Conservation (phyloP, 2,329 filamentous ascomycete genomes). For the Xylaria sp. region DNA sequence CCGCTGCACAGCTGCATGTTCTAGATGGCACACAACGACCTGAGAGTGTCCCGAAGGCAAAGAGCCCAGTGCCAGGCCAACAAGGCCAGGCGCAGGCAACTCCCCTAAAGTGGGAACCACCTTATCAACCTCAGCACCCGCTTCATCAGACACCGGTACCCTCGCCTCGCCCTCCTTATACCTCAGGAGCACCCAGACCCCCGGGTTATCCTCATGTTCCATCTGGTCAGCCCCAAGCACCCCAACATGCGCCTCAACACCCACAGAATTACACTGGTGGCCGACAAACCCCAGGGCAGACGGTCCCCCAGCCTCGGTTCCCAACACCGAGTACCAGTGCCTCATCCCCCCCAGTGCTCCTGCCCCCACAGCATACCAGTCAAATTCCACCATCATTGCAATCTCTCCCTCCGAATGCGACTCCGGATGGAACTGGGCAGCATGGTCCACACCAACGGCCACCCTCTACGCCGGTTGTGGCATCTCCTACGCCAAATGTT, state of each 20-base stretch:
- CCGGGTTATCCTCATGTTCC: constrained; percentile 45
- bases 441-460: constrained; percentile 50
- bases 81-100: constrained; percentile 47
- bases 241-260: constrained; percentile 40
- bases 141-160: constrained; percentile 50
- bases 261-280: constrained; percentile 42
- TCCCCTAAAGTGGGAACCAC: constrained; percentile 56
- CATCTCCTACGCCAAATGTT: constrained; percentile 46
- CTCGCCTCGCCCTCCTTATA: constrained; percentile 48
- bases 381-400: constrained; percentile 49
- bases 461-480: constrained; percentile 42
- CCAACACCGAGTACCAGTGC: constrained; percentile 49
- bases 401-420: constrained; percentile 47
- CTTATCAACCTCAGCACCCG: constrained; percentile 49
- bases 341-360: constrained; percentile 46
- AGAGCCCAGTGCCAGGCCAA: constrained; percentile 48
- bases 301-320: constrained; percentile 50
- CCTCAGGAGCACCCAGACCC: constrained; percentile 44
- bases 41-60: constrained; percentile 49
- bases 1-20: constrained; percentile 44
- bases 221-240: constrained; percentile 40
- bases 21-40: constrained; percentile 52
- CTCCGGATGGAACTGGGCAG: constrained; percentile 48
- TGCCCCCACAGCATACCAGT: constrained; percentile 48
- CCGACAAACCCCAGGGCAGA: constrained; percentile 44